phyloP scores from a whole-genome alignment of 371 early-diverging fungal species.

The Mucor saturninus region DNA sequence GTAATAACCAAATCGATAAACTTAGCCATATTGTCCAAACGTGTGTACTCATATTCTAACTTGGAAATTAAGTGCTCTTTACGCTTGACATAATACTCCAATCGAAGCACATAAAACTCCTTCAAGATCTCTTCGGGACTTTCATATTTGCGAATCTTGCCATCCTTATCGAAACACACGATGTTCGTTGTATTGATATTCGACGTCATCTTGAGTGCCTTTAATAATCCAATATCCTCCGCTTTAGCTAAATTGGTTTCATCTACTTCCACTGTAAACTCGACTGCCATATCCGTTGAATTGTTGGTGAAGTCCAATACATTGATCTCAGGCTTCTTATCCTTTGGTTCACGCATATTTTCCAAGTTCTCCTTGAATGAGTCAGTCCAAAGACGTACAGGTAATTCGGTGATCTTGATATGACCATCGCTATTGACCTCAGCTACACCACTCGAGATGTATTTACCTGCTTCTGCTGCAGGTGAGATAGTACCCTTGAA shows the following conservation, averaged over 20 bases:
- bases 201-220: conserved; percentile 82
- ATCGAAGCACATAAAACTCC: conserved; percentile 93
- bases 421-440: conserved; percentile 74
- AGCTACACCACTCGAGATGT: conserved; percentile 77
- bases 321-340: conserved; percentile 39
- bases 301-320: conserved; percentile 76
- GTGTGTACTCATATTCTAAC: conserved; percentile 76
- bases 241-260: conserved; percentile 73
- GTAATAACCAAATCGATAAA: conserved; percentile 95
- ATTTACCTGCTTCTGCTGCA: conserved; percentile 60
- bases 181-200: conserved; percentile 88
- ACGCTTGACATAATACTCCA: conserved; percentile 89
- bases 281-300: conserved; percentile 81
- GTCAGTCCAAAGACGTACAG: conserved; percentile 96
- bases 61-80: conserved; percentile 83
- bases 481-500: conserved; percentile 82
- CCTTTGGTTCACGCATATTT: conserved; percentile 46
- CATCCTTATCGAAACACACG: conserved; percentile 96
- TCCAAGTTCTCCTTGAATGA: conserved; percentile 93
- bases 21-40: conserved; percentile 90
- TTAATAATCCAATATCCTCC: conserved; percentile 79
- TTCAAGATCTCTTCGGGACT: conserved; percentile 84
- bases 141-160: conserved; percentile 88
- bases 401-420: conserved; percentile 94
- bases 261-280: conserved; percentile 84